Evolutionary conservation across 768 basidiomycete genomes (phyloP).

Genomic region (Boletus sp.): DNA sequence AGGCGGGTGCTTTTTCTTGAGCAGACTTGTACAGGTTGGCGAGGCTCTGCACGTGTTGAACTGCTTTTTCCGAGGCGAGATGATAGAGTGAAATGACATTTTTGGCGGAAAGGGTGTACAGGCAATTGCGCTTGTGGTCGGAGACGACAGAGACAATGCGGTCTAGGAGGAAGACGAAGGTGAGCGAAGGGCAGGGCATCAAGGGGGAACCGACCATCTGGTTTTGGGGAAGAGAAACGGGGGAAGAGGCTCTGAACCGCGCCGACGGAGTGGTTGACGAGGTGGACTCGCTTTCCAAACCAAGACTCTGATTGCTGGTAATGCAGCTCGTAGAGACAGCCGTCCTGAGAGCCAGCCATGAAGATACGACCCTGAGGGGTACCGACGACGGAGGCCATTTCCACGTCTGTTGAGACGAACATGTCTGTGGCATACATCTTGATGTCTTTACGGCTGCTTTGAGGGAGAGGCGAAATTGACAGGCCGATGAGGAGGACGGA

Average conservation of each 20-base stretch:
- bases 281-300: slow-evolving; percentile 83
- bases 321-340: slow-evolving; percentile 86
- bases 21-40: slow-evolving; percentile 70
- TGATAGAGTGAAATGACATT: slow-evolving; percentile 65
- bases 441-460: slow-evolving; percentile 61
- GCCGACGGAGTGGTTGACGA: slow-evolving; percentile 85
- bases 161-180: slow-evolving; percentile 42
- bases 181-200: background rate
- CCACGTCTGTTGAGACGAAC: slow-evolving; percentile 69
- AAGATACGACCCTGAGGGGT: slow-evolving; percentile 85
- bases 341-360: slow-evolving; percentile 82
- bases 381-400: slow-evolving; percentile 82
- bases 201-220: slow-evolving; percentile 54
- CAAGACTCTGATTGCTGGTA: slow-evolving; percentile 90
- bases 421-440: slow-evolving; percentile 90
- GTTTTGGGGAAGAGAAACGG: slow-evolving; percentile 57
- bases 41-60: slow-evolving; percentile 74
- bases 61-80: slow-evolving; percentile 57
- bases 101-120: slow-evolving; percentile 74
- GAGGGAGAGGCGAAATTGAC: slow-evolving; percentile 44
- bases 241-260: slow-evolving; percentile 78
- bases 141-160: slow-evolving; percentile 65
- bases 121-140: slow-evolving; percentile 64
- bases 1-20: slow-evolving; percentile 78
- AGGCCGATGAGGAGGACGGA: slow-evolving; percentile 84